These are phyloP conservation scores for Pulchroboletus neoregius DNA, from an alignment of 1,284 basidiomycete genomes.

Conservation along the genomic window DNA sequence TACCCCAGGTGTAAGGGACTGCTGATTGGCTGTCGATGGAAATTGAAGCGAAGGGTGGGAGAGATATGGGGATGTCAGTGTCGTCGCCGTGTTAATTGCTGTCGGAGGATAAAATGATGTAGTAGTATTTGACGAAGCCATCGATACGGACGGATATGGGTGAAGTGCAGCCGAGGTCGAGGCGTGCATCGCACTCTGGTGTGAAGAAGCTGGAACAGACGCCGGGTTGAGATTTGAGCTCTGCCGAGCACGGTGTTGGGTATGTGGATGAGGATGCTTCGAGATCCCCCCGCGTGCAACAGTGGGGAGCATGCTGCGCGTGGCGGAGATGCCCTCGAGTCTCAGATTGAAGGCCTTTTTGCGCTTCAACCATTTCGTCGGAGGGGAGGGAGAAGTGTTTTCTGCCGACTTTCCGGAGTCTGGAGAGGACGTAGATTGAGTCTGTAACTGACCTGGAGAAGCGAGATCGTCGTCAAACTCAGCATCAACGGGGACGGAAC, in stretches of 20 bases:
- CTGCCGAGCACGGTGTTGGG: constrained; percentile 30
- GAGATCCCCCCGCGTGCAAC: constrained; percentile 26
- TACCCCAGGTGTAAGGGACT: constrained; percentile 15
- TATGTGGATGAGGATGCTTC: constrained; percentile 26
- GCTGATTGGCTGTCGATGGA: constrained; percentile 16
- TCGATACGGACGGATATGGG: constrained; percentile 18
- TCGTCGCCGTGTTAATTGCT: constrained; percentile 20
- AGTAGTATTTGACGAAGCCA: constrained; percentile 13
- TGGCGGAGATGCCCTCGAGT: constrained; percentile 42
- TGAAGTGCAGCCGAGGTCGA: constrained; percentile 20
- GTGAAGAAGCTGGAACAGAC: constrained; percentile 19
- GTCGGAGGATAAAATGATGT: constrained; percentile 30
- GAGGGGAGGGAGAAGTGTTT: constrained; percentile 27
- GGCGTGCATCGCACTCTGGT: constrained; percentile 18
- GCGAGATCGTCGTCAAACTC: constrained; percentile 20
- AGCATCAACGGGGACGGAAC: constrained; percentile 19
- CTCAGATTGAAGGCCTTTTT: constrained; percentile 48
- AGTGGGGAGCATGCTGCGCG: constrained; percentile 22
- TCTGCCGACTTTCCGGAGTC: constrained; percentile 25
- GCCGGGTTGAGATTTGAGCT: constrained; percentile 33
- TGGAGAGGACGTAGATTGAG: constrained; percentile 14
- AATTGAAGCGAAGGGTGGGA: constrained; percentile 30
- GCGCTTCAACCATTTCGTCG: constrained; percentile 39
- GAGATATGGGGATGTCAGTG: constrained; percentile 31
- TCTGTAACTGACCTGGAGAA: constrained; percentile 13